phyloP scores from a whole-genome alignment of 2,329 filamentous ascomycete genomes.

The Ophiostoma himal-ulmi region DNA sequence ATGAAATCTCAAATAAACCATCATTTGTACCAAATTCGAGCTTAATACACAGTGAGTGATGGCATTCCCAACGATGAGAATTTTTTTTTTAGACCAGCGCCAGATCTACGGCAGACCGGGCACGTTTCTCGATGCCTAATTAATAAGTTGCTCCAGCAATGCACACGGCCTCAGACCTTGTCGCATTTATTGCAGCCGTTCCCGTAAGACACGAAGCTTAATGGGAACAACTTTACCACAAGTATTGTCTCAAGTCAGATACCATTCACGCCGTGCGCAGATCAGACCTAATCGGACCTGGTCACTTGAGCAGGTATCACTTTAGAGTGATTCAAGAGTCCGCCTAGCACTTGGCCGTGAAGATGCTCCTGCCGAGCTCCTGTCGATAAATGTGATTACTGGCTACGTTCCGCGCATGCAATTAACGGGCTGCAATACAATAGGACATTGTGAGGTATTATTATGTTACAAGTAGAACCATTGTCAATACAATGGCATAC shows the following conservation, averaged over 20 bases:
- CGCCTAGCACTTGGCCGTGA: not conserved
- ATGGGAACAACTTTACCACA: not conserved
- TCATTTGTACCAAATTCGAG: not conserved
- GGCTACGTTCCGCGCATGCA: not conserved
- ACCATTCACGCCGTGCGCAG: not conserved
- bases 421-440: not conserved
- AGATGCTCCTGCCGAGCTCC: not conserved
- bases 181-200: not conserved
- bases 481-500: not conserved
- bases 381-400: not conserved
- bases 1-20: not conserved
- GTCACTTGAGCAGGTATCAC: not conserved
- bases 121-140: not conserved
- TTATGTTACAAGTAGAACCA: not conserved
- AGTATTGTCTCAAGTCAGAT: not conserved
- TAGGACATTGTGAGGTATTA: not conserved
- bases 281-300: not conserved
- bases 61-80: not conserved
- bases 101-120: not conserved
- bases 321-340: not conserved
- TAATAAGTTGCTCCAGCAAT: not conserved
- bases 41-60: not conserved
- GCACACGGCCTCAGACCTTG: not conserved
- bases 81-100: not conserved
- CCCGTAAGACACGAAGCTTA: not conserved